Percentiles rank a stretch among this genome's conserved stretches.
phyloP scores from a whole-genome alignment of 78 protist species.

The Tieghemostelium lacteum region DNA sequence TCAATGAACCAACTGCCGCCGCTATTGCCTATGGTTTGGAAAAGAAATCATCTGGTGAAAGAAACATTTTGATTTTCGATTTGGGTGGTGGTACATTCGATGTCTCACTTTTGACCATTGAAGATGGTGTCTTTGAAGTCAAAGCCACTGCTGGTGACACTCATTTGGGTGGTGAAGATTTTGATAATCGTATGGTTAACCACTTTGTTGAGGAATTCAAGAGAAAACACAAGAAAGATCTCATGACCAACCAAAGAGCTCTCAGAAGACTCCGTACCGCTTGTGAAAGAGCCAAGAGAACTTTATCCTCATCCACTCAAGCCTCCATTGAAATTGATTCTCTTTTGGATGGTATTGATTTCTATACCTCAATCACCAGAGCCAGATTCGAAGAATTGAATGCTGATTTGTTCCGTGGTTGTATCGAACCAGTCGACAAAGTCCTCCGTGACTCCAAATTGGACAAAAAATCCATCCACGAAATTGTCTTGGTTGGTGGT shows the following conservation, averaged over 20 bases:
- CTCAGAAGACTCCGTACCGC: slow-evolving; percentile 94
- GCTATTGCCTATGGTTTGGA: slow-evolving; percentile 99
- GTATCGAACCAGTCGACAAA: slow-evolving; percentile 88
- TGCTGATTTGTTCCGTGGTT: slow-evolving; percentile 88
- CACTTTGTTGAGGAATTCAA: slow-evolving; percentile 87
- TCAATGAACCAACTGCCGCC: slow-evolving; percentile 99
- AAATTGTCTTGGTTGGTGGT: slow-evolving; percentile 96
- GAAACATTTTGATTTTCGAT: slow-evolving; percentile 96
- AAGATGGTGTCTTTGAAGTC: slow-evolving; percentile 98
- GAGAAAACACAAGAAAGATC: slow-evolving; percentile 87
- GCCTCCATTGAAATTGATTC: slow-evolving; percentile 94
- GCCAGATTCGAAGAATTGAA: slow-evolving; percentile 95
- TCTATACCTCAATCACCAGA: slow-evolving; percentile 90
- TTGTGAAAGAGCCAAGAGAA: slow-evolving; percentile 95
- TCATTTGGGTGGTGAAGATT: slow-evolving; percentile 99
- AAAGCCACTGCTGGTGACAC: slow-evolving; percentile 97
- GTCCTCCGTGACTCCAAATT: slow-evolving; percentile 92
- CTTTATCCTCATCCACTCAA: slow-evolving; percentile 88
- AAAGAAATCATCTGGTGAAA: slow-evolving; percentile 90
- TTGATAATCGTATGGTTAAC: slow-evolving; percentile 95
- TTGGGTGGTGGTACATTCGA: slow-evolving; percentile 99
- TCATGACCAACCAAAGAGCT: slow-evolving; percentile 86
- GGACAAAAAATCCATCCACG: slow-evolving; percentile 89
- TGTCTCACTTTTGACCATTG: slow-evolving; percentile 94
- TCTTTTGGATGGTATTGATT: slow-evolving; percentile 93